Evolutionary conservation across 1,284 basidiomycete species (phyloP).

Genomic region (Cutaneotrichosporon cutaneum): DNA sequence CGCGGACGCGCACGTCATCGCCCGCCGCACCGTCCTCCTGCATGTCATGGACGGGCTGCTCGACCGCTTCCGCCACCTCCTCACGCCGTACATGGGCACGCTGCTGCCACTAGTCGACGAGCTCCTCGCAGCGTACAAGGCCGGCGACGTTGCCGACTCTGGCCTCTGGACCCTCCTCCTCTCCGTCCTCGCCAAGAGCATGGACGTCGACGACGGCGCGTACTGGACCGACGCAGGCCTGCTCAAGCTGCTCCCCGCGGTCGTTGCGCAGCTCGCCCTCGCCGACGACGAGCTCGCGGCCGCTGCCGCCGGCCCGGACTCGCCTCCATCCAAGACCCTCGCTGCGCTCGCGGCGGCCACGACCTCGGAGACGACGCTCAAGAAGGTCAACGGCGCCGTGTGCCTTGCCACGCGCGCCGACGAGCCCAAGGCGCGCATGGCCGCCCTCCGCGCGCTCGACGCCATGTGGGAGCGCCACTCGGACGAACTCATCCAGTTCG

Average conservation of each 20-base stretch:
- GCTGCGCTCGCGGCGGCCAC: constrained; percentile 60
- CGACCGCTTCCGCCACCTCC: constrained; percentile 82
- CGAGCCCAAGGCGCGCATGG: constrained; percentile 63
- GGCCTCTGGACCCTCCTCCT: constrained; percentile 68
- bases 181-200: constrained; percentile 65
- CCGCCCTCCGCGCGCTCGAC: constrained; percentile 68
- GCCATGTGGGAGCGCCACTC: constrained; percentile 66
- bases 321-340: constrained; percentile 55
- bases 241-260: constrained; percentile 60
- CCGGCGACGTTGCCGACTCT: constrained; percentile 36
- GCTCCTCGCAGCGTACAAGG: constrained; percentile 60
- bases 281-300: constrained; percentile 37
- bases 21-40: constrained; percentile 66
- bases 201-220: constrained; percentile 76
- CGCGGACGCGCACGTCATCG: constrained; percentile 36
- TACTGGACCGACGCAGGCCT: constrained; percentile 87
- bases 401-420: constrained; percentile 85
- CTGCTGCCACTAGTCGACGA: constrained; percentile 69
- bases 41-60: constrained; percentile 69
- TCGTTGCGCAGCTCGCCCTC: constrained; percentile 68
- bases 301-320: constrained; percentile 17
- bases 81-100: constrained; percentile 85
- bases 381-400: constrained; percentile 76
- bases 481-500: constrained; percentile 61
- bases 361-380: constrained; percentile 64